phyloP scores from a whole-genome alignment of 345 rosid genomes.

The Eucalyptus melliodora region DNA sequence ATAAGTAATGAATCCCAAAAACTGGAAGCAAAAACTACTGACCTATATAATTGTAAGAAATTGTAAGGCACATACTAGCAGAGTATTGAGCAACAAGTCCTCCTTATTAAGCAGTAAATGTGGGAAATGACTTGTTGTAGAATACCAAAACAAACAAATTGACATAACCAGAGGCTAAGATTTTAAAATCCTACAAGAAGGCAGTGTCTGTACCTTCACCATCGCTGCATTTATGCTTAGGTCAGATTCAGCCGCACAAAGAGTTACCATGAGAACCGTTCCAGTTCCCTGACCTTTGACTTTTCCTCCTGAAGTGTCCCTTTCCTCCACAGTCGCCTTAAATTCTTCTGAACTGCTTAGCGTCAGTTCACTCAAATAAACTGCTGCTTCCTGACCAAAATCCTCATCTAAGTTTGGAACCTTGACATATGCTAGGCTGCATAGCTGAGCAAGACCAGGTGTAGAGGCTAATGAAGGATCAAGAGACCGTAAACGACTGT shows the following conservation, averaged over 20 bases:
- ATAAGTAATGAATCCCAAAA: neutral
- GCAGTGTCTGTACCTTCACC: constrained; percentile 53
- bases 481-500: constrained; percentile 58
- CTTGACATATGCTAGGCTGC: constrained; percentile 86
- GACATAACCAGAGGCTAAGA: neutral
- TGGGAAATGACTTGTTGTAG: neutral
- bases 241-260: constrained; percentile 65
- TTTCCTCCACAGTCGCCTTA: constrained; percentile 70
- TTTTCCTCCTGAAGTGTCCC: constrained; percentile 85
- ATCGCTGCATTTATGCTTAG: constrained; percentile 74
- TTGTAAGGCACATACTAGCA: neutral
- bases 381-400: constrained; percentile 81
- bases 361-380: constrained; percentile 51
- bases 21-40: neutral
- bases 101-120: neutral
- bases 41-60: neutral
- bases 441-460: constrained; percentile 87
- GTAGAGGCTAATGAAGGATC: constrained; percentile 65
- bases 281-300: constrained; percentile 96
- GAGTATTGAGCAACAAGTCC: neutral
- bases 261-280: constrained; percentile 50
- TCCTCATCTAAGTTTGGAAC: constrained; percentile 81
- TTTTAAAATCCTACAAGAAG: neutral
- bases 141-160: neutral
- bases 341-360: constrained; percentile 60